Evolutionary conservation across 306 rosid species (phyloP), one percentile per base, ranked within the genome.

Genomic region (Quercus variabilis): DNA sequence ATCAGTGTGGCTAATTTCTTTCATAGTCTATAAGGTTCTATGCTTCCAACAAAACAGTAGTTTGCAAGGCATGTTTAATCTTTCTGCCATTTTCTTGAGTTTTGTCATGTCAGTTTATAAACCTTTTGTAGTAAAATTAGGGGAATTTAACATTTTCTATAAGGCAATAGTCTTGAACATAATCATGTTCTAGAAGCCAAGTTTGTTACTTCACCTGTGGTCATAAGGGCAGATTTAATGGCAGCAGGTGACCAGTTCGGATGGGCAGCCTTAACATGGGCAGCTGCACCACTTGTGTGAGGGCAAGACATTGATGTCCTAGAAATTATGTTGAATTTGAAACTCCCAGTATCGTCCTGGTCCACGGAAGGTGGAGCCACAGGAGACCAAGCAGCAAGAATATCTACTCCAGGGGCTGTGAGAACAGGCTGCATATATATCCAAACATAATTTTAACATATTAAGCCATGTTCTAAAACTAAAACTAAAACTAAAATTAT

Each of bases 281-380:
- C 85, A 12, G 85, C 88, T 54, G 76, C 74, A 19, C 76, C 79
- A 35, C 79, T 78, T 6, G 58, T 78, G 56, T 78, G 83, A 30
- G 83, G 85, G 79, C 85, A 78, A 25, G 88, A 70, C 85, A 81
- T 85, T 10, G 85, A 78, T 1, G 83, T 81, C n/a, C 83, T 81
- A 1, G 81, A 81, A 25, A 75, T 76, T 13, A 85, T 57, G 46
- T 81, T 81, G 59, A 23, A 81, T 5, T 54, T 46, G 18, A 77
- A 80, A 7, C 75, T 23, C 71, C 78, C 78, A 51, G 77, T 69
- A 63, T 85, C 83, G 0, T 28, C 46, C 0, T 1, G 1, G 74
- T 26, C 43, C 15, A 2, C 0, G 51, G 83, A 77, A 21, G 85
- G 83, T 2, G 73, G 52, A 17, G 78, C 74, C 26, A 81, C 58